A percentile compares a stretch with the other conserved stretches of the same genome.
These are phyloP conservation scores for Lactifluus piperatus DNA, from an alignment of 768 basidiomycete genomes.

Conservation along the genomic window DNA sequence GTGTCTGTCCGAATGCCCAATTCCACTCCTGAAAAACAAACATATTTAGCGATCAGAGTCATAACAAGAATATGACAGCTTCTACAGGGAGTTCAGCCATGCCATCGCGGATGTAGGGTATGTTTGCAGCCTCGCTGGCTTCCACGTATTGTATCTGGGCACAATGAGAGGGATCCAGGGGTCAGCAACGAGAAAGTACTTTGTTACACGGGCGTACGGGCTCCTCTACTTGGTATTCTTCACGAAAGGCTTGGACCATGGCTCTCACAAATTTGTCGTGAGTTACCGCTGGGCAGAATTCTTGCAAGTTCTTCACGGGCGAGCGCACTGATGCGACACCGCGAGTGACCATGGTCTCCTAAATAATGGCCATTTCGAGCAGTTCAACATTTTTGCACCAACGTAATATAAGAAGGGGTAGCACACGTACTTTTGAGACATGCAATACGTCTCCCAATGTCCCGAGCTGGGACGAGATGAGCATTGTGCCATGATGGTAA, in stretches of 20 bases:
- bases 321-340: constrained; percentile 89
- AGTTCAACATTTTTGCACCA: neutral
- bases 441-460: constrained; percentile 66
- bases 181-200: neutral
- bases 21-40: constrained; percentile 63
- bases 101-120: constrained; percentile 57
- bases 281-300: constrained; percentile 40
- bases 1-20: constrained; percentile 90
- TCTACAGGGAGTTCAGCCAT: constrained; percentile 67
- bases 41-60: neutral
- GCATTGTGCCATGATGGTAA: constrained; percentile 99
- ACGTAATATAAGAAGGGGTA: neutral
- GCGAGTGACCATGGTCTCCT: constrained; percentile 77
- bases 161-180: neutral
- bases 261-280: constrained; percentile 68
- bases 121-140: constrained; percentile 36
- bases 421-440: constrained; percentile 46
- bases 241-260: constrained; percentile 57
- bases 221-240: constrained; percentile 40
- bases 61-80: neutral
- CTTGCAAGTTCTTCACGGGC: constrained; percentile 76
- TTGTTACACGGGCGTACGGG: constrained; percentile 23
- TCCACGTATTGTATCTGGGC: constrained; percentile 19
- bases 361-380: neutral
- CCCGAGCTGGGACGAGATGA: constrained; percentile 72